These are phyloP conservation scores for Penicillium expansum DNA, from an alignment of 2,329 filamentous ascomycete species.

Conservation along the genomic window DNA sequence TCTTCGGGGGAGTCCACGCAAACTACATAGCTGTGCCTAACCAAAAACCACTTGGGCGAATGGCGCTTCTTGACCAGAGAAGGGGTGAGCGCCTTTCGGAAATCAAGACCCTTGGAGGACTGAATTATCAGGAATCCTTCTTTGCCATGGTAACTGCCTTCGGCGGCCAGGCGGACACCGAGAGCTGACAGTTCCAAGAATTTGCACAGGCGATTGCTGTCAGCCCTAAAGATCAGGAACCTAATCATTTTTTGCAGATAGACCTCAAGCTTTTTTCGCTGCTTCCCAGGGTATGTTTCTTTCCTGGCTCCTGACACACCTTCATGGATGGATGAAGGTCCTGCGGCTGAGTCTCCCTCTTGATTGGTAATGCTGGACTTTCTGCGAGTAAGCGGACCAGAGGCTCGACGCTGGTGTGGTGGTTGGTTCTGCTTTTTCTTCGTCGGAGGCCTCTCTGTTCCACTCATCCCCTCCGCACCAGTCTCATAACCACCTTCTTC, in stretches of 20 bases:
- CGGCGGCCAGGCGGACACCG: slow-evolving; percentile 87
- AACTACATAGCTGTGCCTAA: slow-evolving; percentile 96
- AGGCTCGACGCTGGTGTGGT: slow-evolving; percentile 46
- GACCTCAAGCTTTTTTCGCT: slow-evolving; percentile 79
- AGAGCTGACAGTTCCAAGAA: slow-evolving; percentile 93
- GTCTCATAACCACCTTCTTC: slow-evolving; percentile 49
- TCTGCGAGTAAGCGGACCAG: slow-evolving; percentile 57
- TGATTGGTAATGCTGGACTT: slow-evolving; percentile 53
- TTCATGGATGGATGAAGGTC: slow-evolving; percentile 31
- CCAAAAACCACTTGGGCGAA: slow-evolving; percentile 93
- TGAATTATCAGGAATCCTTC: slow-evolving; percentile 93
- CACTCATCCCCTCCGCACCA: slow-evolving; percentile 65
- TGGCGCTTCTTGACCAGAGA: slow-evolving; percentile 77
- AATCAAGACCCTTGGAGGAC: slow-evolving; percentile 83
- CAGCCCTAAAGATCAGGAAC: slow-evolving; percentile 93
- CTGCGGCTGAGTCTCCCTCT: slow-evolving; percentile 41
- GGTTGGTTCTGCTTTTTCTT: slow-evolving; percentile 44
- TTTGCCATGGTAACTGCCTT: slow-evolving; percentile 96
- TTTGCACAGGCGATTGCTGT: slow-evolving; percentile 92
- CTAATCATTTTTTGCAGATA: slow-evolving; percentile 93
- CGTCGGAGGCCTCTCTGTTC: slow-evolving; percentile 59
- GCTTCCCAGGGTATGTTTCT: slow-evolving; percentile 71
- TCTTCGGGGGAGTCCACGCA: slow-evolving; percentile 98
- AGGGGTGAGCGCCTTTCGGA: slow-evolving; percentile 75
- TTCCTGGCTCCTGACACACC: slow-evolving; percentile 43